Evolutionary conservation across 1,139 yeast genomes (phyloP).

Genomic region (Debaryomyces robertsiae): DNA sequence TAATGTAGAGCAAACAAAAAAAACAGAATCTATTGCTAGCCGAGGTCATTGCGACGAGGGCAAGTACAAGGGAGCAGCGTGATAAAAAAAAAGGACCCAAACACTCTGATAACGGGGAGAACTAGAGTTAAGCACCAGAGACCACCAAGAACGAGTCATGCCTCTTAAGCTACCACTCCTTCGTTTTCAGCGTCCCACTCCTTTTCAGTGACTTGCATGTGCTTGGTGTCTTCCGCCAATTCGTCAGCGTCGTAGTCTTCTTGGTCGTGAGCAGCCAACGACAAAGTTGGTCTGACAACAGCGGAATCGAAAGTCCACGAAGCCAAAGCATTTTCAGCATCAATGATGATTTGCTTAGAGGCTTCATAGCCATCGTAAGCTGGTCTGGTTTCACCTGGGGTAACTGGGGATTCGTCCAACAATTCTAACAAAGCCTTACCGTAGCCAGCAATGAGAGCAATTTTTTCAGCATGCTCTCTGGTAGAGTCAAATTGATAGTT

Average conservation of each 20-base stretch:
- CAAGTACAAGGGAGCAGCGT: no score
- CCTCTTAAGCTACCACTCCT: conserved; percentile 3
- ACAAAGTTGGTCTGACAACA: conserved; percentile 76
- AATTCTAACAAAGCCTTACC: conserved; percentile 84
- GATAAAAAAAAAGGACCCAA: neutral
- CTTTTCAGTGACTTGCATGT: conserved; percentile 57
- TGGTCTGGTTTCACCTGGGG: conserved; percentile 91
- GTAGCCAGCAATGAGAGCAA: conserved; percentile 84
- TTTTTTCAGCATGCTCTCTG: conserved; percentile 81
- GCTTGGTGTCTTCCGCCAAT: conserved; percentile 56
- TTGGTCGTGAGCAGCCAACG: conserved; percentile 67
- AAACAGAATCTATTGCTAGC: conserved; percentile 8
- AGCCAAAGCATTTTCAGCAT: conserved; percentile 81
- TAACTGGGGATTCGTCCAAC: conserved; percentile 81
- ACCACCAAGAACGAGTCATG: neutral
- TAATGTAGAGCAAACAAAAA: conserved; percentile 4
- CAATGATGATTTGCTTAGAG: conserved; percentile 81
- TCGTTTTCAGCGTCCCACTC: conserved; percentile 37
- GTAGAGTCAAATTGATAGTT: conserved; percentile 81
- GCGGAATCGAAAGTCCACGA: conserved; percentile 84
- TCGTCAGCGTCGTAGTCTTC: conserved; percentile 57
- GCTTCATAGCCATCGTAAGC: conserved; percentile 89
- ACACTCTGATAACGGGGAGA: no score
- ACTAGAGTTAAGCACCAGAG: no score
- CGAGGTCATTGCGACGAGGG: neutral